Evolutionary conservation across 2,329 filamentous ascomycete genomes (phyloP), one percentile per base, ranked within the genome.

Genomic region (Dryadomyces quercus-mongolicae): DNA sequence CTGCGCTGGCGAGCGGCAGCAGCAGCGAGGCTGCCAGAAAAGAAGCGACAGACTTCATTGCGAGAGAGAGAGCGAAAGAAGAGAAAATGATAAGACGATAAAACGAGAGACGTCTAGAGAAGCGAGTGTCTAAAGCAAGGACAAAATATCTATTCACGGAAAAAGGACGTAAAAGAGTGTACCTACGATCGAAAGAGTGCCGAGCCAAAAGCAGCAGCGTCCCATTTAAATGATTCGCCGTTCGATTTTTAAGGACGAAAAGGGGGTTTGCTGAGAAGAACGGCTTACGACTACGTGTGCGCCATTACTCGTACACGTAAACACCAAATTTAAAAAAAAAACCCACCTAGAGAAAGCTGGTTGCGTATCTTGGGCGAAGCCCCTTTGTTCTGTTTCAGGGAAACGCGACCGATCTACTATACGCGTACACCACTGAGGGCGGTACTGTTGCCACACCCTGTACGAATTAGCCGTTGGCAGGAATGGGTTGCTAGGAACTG

Each of bases 1-100:
- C 77, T 52, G 81, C 81, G 53, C 72, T 68, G 52, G 73, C 76
- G 44, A 75, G 65, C 58, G 74, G 70, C 57, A 75, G 15, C 76
- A 54, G 43, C 44, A 52, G 42, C 42, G 50, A 52, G 65, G 71
- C 71, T 52, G 79, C 66, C 60, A 44, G 20, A 16, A n/a, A n/a
- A n/a, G 16, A 43, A 43, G n/a, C 40, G 16, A 18, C 5, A 18
- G 42, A 44, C 16, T 44, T 31, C 42, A n/a, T 40, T 3, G 36
- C 8, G 36, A 16, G 36, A 16, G 36, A 40, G 34, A 13, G 34
- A 16, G 40, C 12, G 18, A 44, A 44, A 44, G 42, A 7, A 5
- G 42, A 18, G 42, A 44, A 42, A 42, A 10, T 7, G 38, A 42
- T 42, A 15, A 42, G 12, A 42, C 5, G 16, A 42, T 7, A 10